Base-by-base conservation (phyloP, 768 basidiomycete genomes). In the Rhodosporidiobolus sp. region DNA sequence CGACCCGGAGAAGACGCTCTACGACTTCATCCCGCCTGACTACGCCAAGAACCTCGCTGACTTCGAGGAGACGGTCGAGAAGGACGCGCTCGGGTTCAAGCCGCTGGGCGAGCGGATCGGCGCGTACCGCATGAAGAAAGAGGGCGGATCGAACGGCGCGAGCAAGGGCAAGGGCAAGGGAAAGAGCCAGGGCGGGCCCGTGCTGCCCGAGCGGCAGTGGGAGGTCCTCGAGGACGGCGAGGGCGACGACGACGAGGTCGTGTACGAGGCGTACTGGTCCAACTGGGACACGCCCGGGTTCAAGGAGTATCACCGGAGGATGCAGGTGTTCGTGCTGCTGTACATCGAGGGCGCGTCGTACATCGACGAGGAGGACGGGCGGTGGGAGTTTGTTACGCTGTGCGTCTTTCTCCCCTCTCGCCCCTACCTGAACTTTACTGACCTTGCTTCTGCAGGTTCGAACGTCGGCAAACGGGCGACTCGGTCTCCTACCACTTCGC, bases 301-400 rank as follows among this genome's bases (percentile, higher is more conserved):
- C 82, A 85, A 84, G 79, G 92, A 95, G 81, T 93, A 92, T 72
- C 95, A 97, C 79, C 86, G 89, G 26, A 84, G 87, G 65, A 95
- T 96, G 90, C 96, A 98, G 81, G 79, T 97, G 61, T 97, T 96
- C 80, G 92, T 97, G 74, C 80, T 95, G 66, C 84, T 99, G 10
- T 97, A 92, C 82, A 93, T 99, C 77, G 96, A 99, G 79, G 96
- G 87, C 19, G 96, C 94, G 5, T 92, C 91, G 20, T 98, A 93
- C 81, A 91, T 99, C 75, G 87, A 89, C 77, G 95, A 97, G 75
- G 91, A 91, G 10, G 95, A 98, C 79, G 90, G 93, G 30, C 84
- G 85, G 3, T 98, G 95, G 95, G 92, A 97, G 80, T 97, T 98
- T 80, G 86, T 88, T 53, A 84, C 92, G 1, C 81, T 96, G 90